Evolutionary conservation across 2,329 filamentous ascomycete genomes (phyloP), one percentile per base, ranked within the genome.

Genomic region (Colletotrichum shisoi): DNA sequence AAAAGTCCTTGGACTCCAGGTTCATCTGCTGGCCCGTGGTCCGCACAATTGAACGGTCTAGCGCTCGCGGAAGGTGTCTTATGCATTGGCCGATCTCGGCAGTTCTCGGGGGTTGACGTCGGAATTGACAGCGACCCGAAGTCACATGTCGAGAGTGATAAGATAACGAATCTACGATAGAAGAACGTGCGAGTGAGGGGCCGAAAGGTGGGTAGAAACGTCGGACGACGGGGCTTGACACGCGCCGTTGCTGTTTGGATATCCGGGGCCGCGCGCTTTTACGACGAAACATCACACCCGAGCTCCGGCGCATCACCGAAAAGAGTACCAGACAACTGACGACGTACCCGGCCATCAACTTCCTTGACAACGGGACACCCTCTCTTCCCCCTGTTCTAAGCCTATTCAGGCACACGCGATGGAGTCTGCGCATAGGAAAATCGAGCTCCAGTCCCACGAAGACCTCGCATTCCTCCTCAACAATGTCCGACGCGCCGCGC

Each of bases 361-460:
- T 9, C 6, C 6, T 34, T 21, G n/a, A 2, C n/a, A 7, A 8
- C 6, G n/a, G 6, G 12, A n/a, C n/a, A 9, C 31, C n/a, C 51
- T 37, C 13, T 37, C 15, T 12, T 19, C 5, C 15, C 13, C 31
- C 31, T 34, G 31, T 34, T 9, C 8, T 34, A 34, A 34, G 31
- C 31, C 39, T 40, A 17, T 1, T 51, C 19, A 27, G 49, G 4
- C 49, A n/a, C 13, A 67, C 39, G 39, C 31, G 7, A 79, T 79
- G 76, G 76, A 68, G 72, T 76, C 80, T 44, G 77, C 78, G 71
- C 87, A 93, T 78, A 89, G 91, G 76, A 90, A 89, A 79, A 91
- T 94, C 76, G 91, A 94, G 79, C 87, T 94, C 58, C 91, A 94
- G 79, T 85, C 86, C n/a, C 86, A 88, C 48, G 87, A 90, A 56